Evolutionary conservation across 2,329 filamentous ascomycete genomes (phyloP).

Genomic region (Phyllosticta citriasiana): DNA sequence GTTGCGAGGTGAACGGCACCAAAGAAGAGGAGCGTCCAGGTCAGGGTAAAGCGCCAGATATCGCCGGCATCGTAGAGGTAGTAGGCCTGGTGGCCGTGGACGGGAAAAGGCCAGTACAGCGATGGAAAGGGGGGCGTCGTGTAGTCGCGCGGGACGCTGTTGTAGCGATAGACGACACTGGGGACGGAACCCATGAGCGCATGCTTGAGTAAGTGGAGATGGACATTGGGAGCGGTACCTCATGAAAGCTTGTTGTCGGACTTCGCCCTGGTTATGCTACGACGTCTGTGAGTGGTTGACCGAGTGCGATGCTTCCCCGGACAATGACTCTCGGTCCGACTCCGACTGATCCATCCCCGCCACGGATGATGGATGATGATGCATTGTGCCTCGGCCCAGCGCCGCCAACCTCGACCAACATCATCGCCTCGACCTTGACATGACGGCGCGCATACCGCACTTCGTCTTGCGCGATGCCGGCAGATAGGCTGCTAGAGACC

Average conservation of each 20-base stretch:
- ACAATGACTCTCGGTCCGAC: not conserved
- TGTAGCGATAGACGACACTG: slow-evolving; percentile 36
- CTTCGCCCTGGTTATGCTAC: not conserved
- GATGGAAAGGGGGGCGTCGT: slow-evolving; percentile 65
- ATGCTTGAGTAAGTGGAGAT: not conserved
- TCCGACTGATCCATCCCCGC: not conserved
- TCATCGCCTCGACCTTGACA: not conserved
- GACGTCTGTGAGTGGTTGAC: not conserved
- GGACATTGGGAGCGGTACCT: slow-evolving; percentile 16
- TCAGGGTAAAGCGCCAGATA: slow-evolving; percentile 78
- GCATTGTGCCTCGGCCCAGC: slow-evolving; percentile 2
- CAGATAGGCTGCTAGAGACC: slow-evolving; percentile 56
- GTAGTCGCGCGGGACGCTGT: slow-evolving; percentile 48
- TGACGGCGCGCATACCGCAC: not conserved
- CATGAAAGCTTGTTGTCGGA: slow-evolving; percentile 15
- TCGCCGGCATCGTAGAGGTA: slow-evolving; percentile 67
- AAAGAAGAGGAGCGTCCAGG: slow-evolving; percentile 78
- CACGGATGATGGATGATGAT: not conserved
- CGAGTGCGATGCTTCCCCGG: not conserved
- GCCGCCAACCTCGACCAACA: not conserved
- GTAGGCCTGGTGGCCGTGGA: slow-evolving; percentile 44
- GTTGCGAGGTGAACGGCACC: slow-evolving; percentile 64
- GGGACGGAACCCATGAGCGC: slow-evolving; percentile 10
- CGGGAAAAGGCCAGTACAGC: slow-evolving; percentile 63
- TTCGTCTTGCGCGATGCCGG: slow-evolving; percentile 42